phyloP scores from a whole-genome alignment of 2,329 filamentous ascomycete species.

The Fusarium equiseti region DNA sequence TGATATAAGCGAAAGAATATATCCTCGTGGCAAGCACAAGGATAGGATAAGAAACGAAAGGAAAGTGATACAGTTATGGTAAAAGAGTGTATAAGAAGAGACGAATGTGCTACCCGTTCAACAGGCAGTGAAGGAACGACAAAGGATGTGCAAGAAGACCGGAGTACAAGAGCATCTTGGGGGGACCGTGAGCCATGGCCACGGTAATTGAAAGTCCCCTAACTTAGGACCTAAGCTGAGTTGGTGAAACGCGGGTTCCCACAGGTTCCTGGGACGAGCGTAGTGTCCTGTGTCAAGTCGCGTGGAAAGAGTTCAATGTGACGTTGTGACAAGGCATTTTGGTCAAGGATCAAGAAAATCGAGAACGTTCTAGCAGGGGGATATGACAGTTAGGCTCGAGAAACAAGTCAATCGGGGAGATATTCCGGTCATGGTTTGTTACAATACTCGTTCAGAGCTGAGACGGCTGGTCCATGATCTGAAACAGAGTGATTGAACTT shows the following conservation, averaged over 20 bases:
- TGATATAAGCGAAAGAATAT: conserved; percentile 27
- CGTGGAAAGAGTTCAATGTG: conserved; percentile 17
- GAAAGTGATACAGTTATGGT: conserved; percentile 33
- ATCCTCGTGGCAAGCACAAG: conserved; percentile 23
- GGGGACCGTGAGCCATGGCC: conserved; percentile 5
- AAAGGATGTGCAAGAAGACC: conserved; percentile 15
- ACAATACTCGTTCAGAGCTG: conserved; percentile 31
- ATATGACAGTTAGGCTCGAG: conserved; percentile 7
- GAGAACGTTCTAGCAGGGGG: conserved; percentile 27
- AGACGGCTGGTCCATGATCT: conserved; percentile 39
- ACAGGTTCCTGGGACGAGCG: conserved; percentile 6
- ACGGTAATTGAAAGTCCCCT: conserved; percentile 7
- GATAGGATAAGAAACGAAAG: conserved; percentile 26
- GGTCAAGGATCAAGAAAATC: conserved; percentile 10
- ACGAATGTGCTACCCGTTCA: conserved; percentile 25
- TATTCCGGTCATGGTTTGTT: conserved; percentile 25
- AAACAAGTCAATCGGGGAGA: conserved; percentile 14
- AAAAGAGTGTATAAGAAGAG: conserved; percentile 29
- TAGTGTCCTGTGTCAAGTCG: conserved; percentile 27
- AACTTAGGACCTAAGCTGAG: not conserved
- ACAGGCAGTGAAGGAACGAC: conserved; percentile 27
- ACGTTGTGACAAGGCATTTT: conserved; percentile 6
- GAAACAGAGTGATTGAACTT: conserved; percentile 42
- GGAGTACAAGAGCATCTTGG: conserved; percentile 10
- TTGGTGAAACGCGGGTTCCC: conserved; percentile 31